Conservation (phyloP, 345 rosid genomes). For the Citrus glauca region DNA sequence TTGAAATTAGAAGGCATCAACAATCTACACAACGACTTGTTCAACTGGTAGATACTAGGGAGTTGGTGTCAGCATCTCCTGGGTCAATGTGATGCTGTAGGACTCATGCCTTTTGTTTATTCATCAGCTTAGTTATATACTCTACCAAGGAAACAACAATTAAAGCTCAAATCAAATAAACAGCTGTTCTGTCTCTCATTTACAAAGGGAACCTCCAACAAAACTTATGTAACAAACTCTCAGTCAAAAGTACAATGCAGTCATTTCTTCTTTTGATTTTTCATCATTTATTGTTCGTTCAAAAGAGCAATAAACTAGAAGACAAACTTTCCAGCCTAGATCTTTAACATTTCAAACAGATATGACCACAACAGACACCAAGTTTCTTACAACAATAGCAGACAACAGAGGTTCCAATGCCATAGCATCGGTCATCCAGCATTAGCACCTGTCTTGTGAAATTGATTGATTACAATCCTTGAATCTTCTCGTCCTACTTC, state of each 20-base stretch:
- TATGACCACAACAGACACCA: not conserved
- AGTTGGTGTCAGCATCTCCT: not conserved
- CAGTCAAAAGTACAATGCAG: not conserved
- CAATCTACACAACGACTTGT: not conserved
- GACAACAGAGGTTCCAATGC: not conserved
- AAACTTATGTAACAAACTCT: not conserved
- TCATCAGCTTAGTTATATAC: not conserved
- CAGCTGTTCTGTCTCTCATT: not conserved
- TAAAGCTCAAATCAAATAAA: not conserved
- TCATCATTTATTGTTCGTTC: not conserved
- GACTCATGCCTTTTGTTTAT: not conserved
- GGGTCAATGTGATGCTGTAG: not conserved
- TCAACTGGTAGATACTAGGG: not conserved
- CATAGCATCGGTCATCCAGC: not conserved
- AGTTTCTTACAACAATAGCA: not conserved
- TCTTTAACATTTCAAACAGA: not conserved
- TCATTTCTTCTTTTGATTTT: not conserved
- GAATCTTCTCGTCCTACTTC: not conserved
- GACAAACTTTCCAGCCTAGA: not conserved
- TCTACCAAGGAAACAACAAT: not conserved
- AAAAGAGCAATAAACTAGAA: not conserved
- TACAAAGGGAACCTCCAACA: not conserved
- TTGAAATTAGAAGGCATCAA: not conserved
- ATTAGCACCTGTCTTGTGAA: not conserved
- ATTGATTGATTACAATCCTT: not conserved